phyloP scores from a whole-genome alignment of 352 stramenopile species.

The Phytophthora melonis region DNA sequence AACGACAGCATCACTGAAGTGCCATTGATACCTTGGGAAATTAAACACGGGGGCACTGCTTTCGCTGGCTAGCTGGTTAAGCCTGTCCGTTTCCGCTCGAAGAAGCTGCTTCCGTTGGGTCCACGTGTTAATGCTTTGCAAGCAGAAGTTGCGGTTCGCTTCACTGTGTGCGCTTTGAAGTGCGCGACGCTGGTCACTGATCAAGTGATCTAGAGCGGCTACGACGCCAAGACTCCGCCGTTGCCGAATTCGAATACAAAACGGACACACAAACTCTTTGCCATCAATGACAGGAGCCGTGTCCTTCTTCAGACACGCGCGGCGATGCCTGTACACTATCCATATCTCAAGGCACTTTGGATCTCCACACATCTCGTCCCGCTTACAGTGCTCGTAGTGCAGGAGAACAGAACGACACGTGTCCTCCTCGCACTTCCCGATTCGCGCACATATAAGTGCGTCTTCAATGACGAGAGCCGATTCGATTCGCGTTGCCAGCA shows the following conservation, averaged over 20 bases:
- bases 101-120: conserved; percentile 31
- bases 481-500: conserved; percentile 39
- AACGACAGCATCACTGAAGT: conserved; percentile 36
- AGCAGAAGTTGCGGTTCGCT: conserved; percentile 46
- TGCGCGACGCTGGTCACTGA: conserved; percentile 37
- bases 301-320: conserved; percentile 38
- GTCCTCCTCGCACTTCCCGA: conserved; percentile 40
- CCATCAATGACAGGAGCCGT: conserved; percentile 6
- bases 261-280: conserved; percentile 42
- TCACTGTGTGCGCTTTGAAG: conserved; percentile 37
- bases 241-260: conserved; percentile 56
- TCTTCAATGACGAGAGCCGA: conserved; percentile 47
- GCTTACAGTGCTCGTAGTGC: conserved; percentile 52
- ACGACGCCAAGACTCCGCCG: conserved; percentile 39
- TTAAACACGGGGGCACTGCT: conserved; percentile 47
- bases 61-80: conserved; percentile 46
- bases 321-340: conserved; percentile 38
- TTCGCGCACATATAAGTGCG: conserved; percentile 48
- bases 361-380: conserved; percentile 36
- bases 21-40: conserved; percentile 49
- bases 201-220: conserved; percentile 42
- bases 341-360: conserved; percentile 37
- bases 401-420: conserved; percentile 35
- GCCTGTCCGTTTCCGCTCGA: conserved; percentile 33
- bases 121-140: conserved; percentile 48